phyloP scores from a whole-genome alignment of 208 protist species.

The Acanthamoeba royreba region DNA sequence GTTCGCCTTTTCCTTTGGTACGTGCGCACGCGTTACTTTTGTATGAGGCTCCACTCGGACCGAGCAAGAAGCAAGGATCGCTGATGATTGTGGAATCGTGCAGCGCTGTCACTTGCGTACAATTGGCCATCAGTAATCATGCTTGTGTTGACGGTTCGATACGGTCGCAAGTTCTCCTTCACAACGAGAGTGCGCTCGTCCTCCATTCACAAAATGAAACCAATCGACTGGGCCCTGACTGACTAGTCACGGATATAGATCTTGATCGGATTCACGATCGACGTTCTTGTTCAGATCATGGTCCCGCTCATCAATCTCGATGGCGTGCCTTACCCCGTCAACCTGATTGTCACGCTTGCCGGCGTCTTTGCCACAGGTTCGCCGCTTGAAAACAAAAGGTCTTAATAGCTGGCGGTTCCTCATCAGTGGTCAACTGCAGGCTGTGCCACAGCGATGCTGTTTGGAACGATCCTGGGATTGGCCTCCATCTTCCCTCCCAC shows the following conservation, averaged over 20 bases:
- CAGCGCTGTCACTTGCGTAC: conserved; percentile 55
- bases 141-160: conserved; percentile 47
- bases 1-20: conserved; percentile 44
- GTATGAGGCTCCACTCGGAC: no score
- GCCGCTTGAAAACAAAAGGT: no score
- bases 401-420: neutral
- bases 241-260: neutral
- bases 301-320: conserved; percentile 56
- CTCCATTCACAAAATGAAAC: neutral
- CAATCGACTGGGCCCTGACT: no score
- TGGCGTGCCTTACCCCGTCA: neutral
- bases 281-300: conserved; percentile 11
- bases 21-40: no score
- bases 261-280: neutral
- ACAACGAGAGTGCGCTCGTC: conserved; percentile 16
- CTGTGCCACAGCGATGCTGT: conserved; percentile 48
- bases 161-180: conserved; percentile 54
- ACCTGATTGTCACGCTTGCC: neutral
- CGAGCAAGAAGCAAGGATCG: no score
- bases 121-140: conserved; percentile 54
- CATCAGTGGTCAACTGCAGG: conserved; percentile 4
- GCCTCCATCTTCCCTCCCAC: conserved; percentile 52
- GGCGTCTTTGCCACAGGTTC: neutral
- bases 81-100: no score
- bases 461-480: conserved; percentile 60